phyloP scores from a whole-genome alignment of 345 rosid species.

The Schrenkiella parvula region DNA sequence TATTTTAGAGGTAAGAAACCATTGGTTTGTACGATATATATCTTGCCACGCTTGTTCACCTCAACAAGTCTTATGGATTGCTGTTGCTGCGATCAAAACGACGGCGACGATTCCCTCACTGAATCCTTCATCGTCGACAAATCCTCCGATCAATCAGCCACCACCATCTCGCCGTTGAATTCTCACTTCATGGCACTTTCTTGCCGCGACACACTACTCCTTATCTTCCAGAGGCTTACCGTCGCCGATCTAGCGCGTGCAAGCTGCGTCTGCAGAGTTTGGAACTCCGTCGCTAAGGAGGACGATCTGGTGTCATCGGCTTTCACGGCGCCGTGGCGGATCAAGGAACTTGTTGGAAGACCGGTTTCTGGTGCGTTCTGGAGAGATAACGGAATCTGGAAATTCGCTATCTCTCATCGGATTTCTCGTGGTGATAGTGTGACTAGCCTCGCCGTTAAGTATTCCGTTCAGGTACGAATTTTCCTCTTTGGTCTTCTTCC shows the following conservation, averaged over 20 bases:
- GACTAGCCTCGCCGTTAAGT: constrained; percentile 78
- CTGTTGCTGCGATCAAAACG: constrained; percentile 47
- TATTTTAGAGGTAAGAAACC: no score
- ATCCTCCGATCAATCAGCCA: constrained; percentile 1
- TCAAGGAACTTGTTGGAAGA: constrained; percentile 57
- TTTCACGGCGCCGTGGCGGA: constrained; percentile 60
- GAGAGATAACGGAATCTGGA: constrained; percentile 68
- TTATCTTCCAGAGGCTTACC: constrained; percentile 56
- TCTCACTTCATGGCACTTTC: constrained; percentile 52
- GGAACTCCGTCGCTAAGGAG: constrained; percentile 57
- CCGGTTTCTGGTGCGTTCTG: constrained; percentile 60
- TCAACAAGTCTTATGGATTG: constrained; percentile 38
- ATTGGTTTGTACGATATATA: neutral
- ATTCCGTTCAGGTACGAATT: constrained; percentile 71
- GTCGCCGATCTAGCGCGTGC: constrained; percentile 69
- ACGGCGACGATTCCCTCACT: constrained; percentile 27
- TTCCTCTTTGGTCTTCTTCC: neutral
- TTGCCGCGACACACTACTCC: constrained; percentile 57
- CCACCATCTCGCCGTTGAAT: constrained; percentile 49
- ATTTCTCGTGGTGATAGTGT: constrained; percentile 61
- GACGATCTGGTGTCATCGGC: constrained; percentile 46
- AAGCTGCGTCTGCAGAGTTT: constrained; percentile 70
- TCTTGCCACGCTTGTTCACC: neutral
- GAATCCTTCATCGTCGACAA: neutral
- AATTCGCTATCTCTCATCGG: constrained; percentile 77